phyloP scores from a whole-genome alignment of 805 yeast genomes.

The Saccharomycopsis capsularis region DNA sequence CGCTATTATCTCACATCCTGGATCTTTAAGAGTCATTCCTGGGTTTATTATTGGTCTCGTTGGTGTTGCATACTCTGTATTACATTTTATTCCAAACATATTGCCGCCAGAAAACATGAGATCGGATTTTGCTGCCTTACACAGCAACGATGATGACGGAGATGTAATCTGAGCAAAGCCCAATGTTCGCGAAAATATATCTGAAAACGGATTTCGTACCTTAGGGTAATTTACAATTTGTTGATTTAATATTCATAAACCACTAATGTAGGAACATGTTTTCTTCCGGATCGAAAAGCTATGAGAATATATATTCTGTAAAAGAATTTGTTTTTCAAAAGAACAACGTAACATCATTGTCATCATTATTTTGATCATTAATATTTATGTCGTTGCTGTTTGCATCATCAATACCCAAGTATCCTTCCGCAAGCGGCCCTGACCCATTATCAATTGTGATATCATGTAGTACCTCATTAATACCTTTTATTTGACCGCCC shows the following conservation, averaged over 20 bases:
- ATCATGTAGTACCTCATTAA: conserved; percentile 27
- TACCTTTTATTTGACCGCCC: conserved; percentile 20
- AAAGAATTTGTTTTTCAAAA: no score
- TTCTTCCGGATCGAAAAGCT: no score
- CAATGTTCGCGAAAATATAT: no score
- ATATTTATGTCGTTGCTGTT: neutral
- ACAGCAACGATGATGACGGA: conserved; percentile 33
- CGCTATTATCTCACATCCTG: conserved; percentile 41
- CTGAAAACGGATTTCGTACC: no score
- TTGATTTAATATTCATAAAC: no score
- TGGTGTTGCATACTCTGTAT: conserved; percentile 52
- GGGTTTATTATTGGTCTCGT: conserved; percentile 50
- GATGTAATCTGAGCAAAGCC: conserved; percentile 18
- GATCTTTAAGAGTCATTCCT: conserved; percentile 49
- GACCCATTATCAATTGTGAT: conserved; percentile 1
- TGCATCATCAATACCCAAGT: neutral
- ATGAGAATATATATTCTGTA: no score
- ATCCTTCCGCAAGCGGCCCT: neutral
- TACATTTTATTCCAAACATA: conserved; percentile 68
- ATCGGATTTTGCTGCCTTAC: conserved; percentile 37
- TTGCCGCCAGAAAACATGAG: conserved; percentile 82
- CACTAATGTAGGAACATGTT: no score
- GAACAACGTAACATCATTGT: neutral
- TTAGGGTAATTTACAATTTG: no score
- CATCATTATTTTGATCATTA: neutral